Percentiles rank a stretch among this genome's conserved stretches.
phyloP scores from a whole-genome alignment of 2,329 filamentous ascomycete species.

The Allantophomopsis lycopodina region DNA sequence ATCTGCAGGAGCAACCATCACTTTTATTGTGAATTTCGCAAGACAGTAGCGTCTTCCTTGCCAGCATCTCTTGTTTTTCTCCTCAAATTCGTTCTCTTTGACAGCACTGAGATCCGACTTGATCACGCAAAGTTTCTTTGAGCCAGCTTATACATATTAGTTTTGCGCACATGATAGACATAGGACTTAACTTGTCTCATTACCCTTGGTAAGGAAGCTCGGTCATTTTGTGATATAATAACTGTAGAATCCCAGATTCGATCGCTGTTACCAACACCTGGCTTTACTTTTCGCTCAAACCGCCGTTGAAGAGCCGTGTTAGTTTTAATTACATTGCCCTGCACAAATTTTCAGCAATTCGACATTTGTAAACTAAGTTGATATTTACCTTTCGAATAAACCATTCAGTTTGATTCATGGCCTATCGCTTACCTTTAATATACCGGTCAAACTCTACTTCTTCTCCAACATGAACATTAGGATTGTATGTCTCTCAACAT shows the following conservation, averaged over 20 bases:
- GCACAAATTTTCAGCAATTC: not conserved
- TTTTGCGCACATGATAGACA: not conserved
- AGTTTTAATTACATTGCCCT: slow-evolving; percentile 26
- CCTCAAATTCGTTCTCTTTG: slow-evolving; percentile 22
- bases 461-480: slow-evolving; percentile 21
- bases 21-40: slow-evolving; percentile 33
- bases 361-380: not conserved
- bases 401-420: slow-evolving; percentile 27
- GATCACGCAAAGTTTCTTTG: slow-evolving; percentile 23
- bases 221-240: too few species aligned
- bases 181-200: too few species aligned
- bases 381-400: slow-evolving; percentile 22
- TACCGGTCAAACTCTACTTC: slow-evolving; percentile 20
- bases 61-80: slow-evolving; percentile 23
- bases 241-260: slow-evolving; percentile 19
- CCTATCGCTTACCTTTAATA: slow-evolving; percentile 22
- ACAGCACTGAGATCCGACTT: slow-evolving; percentile 26
- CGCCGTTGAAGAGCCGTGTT: slow-evolving; percentile 10
- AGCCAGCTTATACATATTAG: slow-evolving; percentile 22
- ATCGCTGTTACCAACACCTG: slow-evolving; percentile 24
- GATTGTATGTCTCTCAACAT: slow-evolving; percentile 22
- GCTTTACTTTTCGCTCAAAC: slow-evolving; percentile 20
- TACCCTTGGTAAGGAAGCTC: too few species aligned
- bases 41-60: slow-evolving; percentile 23
- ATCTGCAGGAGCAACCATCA: slow-evolving; percentile 40